A percentile compares a stretch with the other conserved stretches of the same genome.
These are phyloP conservation scores for Cyclaneusma minus DNA, from an alignment of 2,329 filamentous ascomycete genomes.

Conservation along the genomic window DNA sequence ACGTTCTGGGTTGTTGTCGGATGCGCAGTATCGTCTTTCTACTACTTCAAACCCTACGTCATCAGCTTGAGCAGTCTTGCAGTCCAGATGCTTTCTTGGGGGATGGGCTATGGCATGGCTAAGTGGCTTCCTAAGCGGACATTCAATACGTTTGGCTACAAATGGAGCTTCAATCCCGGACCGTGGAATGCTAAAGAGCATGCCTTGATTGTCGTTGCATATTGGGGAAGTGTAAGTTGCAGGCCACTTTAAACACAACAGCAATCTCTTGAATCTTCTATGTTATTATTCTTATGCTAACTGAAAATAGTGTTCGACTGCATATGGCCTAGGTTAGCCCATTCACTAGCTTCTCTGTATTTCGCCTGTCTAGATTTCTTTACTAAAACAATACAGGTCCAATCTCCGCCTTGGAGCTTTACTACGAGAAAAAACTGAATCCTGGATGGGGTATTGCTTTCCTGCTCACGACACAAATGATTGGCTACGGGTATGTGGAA, in stretches of 20 bases:
- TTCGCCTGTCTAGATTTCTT: no score
- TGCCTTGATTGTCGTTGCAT: slow-evolving; percentile 18
- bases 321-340: slow-evolving; percentile 18
- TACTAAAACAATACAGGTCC: no score
- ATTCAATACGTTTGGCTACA: slow-evolving; percentile 13
- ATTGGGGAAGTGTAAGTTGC: slow-evolving; percentile 15
- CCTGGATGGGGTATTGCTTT: slow-evolving; percentile 17
- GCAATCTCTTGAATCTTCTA: background rate
- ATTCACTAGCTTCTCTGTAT: no score
- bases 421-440: slow-evolving; percentile 14
- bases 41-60: slow-evolving; percentile 19
- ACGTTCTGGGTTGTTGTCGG: slow-evolving; percentile 19
- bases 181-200: slow-evolving; percentile 21
- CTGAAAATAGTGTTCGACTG: slow-evolving; percentile 12
- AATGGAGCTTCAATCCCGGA: slow-evolving; percentile 19
- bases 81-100: slow-evolving; percentile 19
- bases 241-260: no score
- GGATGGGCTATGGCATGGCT: slow-evolving; percentile 17
- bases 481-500: slow-evolving; percentile 18
- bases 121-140: slow-evolving; percentile 13
- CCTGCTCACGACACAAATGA: slow-evolving; percentile 17
- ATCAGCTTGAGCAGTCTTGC: slow-evolving; percentile 15
- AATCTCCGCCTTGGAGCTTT: slow-evolving; percentile 15
- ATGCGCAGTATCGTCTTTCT: slow-evolving; percentile 17
- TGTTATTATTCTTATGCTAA: background rate